phyloP scores from a whole-genome alignment of 306 rosid species.

The Prunus persica region DNA sequence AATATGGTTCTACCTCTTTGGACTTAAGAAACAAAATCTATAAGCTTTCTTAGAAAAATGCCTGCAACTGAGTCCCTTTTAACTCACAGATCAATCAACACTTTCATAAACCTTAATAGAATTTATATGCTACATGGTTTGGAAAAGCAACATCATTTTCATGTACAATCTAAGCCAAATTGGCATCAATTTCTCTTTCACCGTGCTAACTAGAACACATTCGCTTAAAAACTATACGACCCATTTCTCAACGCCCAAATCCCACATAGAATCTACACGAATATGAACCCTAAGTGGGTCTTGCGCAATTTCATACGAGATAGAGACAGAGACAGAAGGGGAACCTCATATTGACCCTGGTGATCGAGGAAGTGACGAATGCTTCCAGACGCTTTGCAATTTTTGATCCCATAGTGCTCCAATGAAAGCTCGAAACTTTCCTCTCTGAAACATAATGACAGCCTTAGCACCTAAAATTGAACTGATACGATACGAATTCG shows the following conservation, averaged over 20 bases:
- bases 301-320: background rate
- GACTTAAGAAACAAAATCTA: background rate
- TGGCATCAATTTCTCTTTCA: background rate
- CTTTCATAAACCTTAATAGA: background rate
- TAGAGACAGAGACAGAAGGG: background rate
- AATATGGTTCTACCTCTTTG: background rate
- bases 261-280: background rate
- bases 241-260: background rate
- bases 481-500: background rate
- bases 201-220: background rate
- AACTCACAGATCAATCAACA: background rate
- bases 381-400: constrained; percentile 60
- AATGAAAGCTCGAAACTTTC: constrained; percentile 57
- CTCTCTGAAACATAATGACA: constrained; percentile 38
- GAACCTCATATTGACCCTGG: constrained; percentile 52
- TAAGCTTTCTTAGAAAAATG: background rate
- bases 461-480: background rate
- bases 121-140: background rate
- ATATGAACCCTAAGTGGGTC: background rate
- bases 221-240: background rate
- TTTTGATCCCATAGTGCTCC: constrained; percentile 60
- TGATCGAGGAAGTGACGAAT: constrained; percentile 53
- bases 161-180: background rate
- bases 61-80: background rate
- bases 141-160: background rate